Evolutionary conservation across 2,329 filamentous ascomycete species (phyloP).

Genomic region (Pleomassaria siparia): DNA sequence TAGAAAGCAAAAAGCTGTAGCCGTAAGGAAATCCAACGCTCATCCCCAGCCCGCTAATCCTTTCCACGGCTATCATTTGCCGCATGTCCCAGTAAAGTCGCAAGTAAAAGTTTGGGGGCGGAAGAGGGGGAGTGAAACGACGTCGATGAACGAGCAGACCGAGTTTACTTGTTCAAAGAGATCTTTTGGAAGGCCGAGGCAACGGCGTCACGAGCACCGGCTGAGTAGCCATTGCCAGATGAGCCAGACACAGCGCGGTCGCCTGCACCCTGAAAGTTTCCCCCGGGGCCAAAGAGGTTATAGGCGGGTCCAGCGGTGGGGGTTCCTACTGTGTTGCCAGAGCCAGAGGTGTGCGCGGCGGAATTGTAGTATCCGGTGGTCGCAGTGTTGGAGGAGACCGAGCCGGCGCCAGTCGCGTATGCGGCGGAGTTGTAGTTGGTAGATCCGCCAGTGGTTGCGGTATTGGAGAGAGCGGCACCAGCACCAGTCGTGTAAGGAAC

Average conservation of each 20-base stretch:
- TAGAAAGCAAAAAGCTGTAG: not conserved
- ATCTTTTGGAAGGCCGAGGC: conserved; percentile 29
- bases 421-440: no score
- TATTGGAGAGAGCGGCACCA: conserved; percentile 13
- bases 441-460: conserved; percentile 17
- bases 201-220: conserved; percentile 14
- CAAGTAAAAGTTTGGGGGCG: not conserved
- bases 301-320: conserved; percentile 6
- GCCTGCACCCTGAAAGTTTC: not conserved
- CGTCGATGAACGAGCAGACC: not conserved
- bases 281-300: not conserved
- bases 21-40: not conserved
- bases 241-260: not conserved
- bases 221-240: conserved; percentile 6
- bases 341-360: not conserved
- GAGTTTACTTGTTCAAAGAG: conserved; percentile 20
- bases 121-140: no score
- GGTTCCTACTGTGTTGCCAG: no score
- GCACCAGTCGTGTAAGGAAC: conserved; percentile 8
- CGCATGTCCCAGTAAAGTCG: not conserved
- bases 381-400: not conserved
- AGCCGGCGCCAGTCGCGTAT: not conserved
- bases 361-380: not conserved
- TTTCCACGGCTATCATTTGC: not conserved
- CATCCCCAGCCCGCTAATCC: not conserved